Evolutionary conservation across 2,329 filamentous ascomycete species (phyloP).

Genomic region (Metarhizium album): DNA sequence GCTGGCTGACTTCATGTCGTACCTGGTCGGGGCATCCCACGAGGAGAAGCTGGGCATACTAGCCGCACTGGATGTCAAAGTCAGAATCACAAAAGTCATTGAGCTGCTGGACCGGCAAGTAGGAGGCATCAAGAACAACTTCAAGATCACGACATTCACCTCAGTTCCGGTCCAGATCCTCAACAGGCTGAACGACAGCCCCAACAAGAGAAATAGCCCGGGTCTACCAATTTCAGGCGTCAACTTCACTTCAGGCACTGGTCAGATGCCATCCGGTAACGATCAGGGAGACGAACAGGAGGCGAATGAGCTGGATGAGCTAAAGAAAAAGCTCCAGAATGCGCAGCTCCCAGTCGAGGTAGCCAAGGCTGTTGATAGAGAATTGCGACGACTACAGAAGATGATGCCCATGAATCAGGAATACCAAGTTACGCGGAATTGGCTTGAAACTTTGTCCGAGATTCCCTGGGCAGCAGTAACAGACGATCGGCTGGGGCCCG

Average conservation of each 20-base stretch:
- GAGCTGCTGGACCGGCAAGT: constrained; percentile 78
- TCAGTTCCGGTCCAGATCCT: constrained; percentile 53
- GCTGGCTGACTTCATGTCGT: constrained; percentile 94
- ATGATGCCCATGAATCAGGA: constrained; percentile 96
- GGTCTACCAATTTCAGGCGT: constrained; percentile 29
- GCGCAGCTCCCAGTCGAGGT: constrained; percentile 77
- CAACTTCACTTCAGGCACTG: constrained; percentile 22
- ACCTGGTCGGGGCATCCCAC: constrained; percentile 75
- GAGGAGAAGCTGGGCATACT: constrained; percentile 87
- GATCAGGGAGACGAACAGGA: constrained; percentile 63
- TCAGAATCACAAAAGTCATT: constrained; percentile 70
- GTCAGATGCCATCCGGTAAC: constrained; percentile 31
- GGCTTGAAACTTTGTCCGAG: constrained; percentile 85
- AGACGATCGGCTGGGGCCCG: constrained; percentile 72
- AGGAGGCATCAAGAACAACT: constrained; percentile 71
- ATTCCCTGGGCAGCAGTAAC: constrained; percentile 85
- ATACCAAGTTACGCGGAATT: constrained; percentile 86
- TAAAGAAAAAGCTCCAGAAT: constrained; percentile 76
- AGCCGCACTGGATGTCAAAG: constrained; percentile 67
- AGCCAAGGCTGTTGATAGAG: constrained; percentile 79
- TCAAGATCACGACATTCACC: constrained; percentile 72
- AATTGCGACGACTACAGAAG: constrained; percentile 79
- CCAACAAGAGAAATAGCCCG: constrained; percentile 21
- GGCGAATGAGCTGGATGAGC: constrained; percentile 78
- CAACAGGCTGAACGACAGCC: constrained; percentile 36